phyloP scores from a whole-genome alignment of 2,329 filamentous ascomycete genomes.

The Pseudocercospora pini-densiflorae region DNA sequence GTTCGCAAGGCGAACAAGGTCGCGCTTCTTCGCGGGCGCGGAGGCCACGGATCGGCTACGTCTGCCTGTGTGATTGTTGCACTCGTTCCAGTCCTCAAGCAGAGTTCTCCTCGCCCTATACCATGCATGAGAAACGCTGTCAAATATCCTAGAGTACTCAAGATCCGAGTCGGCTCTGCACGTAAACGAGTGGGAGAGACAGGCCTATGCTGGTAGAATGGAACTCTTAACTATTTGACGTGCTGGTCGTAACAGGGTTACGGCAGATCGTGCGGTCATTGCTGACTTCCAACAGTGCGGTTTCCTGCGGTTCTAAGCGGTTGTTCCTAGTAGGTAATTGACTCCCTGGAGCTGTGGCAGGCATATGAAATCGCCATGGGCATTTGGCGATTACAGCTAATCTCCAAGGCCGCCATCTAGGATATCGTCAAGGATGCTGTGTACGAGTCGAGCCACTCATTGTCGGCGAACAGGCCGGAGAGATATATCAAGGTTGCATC shows the following conservation, averaged over 20 bases:
- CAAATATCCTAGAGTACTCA: background rate
- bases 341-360: background rate
- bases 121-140: background rate
- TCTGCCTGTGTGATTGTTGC: background rate
- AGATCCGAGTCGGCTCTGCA: conserved; percentile 8
- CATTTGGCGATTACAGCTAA: background rate
- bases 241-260: background rate
- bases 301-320: background rate
- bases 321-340: conserved; percentile 3
- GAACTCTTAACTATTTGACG: background rate
- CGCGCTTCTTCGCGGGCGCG: background rate
- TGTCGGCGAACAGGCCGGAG: background rate
- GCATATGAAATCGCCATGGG: background rate
- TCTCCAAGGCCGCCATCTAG: conserved; percentile 1
- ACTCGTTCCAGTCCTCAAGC: background rate
- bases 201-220: background rate
- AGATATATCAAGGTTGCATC: background rate
- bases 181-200: background rate
- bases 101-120: background rate
- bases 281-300: conserved; percentile 4
- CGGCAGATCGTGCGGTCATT: conserved; percentile 4
- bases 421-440: conserved; percentile 3
- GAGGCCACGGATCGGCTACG: conserved; percentile 3
- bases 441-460: conserved; percentile 6
- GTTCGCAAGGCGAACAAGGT: background rate